phyloP scores from a whole-genome alignment of 495 filamentous ascomycete genomes.

The Apodospora peruviana region DNA sequence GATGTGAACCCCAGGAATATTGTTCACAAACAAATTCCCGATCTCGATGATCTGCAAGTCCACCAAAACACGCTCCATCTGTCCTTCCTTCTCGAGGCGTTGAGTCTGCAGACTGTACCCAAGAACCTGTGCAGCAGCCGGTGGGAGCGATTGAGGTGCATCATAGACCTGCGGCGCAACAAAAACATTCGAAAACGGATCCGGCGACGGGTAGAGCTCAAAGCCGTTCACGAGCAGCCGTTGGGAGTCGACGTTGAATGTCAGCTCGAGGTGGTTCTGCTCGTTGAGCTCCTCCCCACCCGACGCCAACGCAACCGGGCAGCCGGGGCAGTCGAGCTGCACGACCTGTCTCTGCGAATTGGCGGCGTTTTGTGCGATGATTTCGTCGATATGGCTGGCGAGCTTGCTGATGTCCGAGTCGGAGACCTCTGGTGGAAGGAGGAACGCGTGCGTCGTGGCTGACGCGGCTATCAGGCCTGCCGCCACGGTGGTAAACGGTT shows the following conservation, averaged over 20 bases:
- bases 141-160: constrained; percentile 8
- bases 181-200: constrained; percentile 23
- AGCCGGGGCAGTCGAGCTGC: constrained; percentile 39
- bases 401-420: constrained; percentile 14
- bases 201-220: constrained; percentile 35
- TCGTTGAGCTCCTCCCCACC: constrained; percentile 17
- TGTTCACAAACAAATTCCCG: constrained; percentile 36
- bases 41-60: constrained; percentile 47
- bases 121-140: constrained; percentile 22
- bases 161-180: constrained; percentile 25
- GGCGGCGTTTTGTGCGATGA: constrained; percentile 5
- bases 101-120: constrained; percentile 31
- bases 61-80: constrained; percentile 36
- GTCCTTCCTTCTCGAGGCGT: constrained; percentile 20
- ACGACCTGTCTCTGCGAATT: constrained; percentile 17
- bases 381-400: constrained; percentile 11
- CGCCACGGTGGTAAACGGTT: constrained; percentile 19
- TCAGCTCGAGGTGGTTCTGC: constrained; percentile 35
- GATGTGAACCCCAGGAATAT: constrained; percentile 41
- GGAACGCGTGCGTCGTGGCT: constrained; percentile 17
- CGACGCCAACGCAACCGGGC: constrained; percentile 25
- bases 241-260: constrained; percentile 33
- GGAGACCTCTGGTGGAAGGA: constrained; percentile 20
- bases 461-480: constrained; percentile 18
- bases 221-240: constrained; percentile 39